A percentile compares a stretch with the other conserved stretches of the same genome.
Evolutionary conservation across 768 basidiomycete genomes (phyloP).

Genomic region (Rhizopogon vesiculosus): DNA sequence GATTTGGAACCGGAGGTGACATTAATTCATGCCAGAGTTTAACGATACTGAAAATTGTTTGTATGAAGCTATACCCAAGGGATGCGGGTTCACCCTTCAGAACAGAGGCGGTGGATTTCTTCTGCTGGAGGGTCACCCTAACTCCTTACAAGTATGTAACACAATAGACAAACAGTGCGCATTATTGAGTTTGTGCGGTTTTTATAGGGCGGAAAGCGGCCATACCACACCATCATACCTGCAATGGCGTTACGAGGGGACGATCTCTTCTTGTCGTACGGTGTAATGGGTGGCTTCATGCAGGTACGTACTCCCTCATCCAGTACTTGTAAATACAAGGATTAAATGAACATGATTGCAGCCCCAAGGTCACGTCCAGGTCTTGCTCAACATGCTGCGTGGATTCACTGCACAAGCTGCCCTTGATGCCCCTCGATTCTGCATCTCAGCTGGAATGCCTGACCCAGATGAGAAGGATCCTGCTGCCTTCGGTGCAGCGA

Average conservation of each 20-base stretch:
- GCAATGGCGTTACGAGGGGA: conserved; percentile 74
- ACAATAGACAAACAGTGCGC: not conserved
- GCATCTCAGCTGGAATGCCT: conserved; percentile 83
- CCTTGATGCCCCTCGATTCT: conserved; percentile 93
- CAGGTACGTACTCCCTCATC: conserved; percentile 40
- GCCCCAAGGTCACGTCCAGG: conserved; percentile 97
- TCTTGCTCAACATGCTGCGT: conserved; percentile 83
- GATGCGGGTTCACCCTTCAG: conserved; percentile 95
- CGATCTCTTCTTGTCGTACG: conserved; percentile 85
- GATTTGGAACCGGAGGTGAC: conserved; percentile 87
- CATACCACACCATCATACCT: conserved; percentile 94
- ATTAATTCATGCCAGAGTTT: not conserved
- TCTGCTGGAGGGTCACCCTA: conserved; percentile 78
- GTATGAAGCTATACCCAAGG: conserved; percentile 75
- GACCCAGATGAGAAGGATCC: conserved; percentile 42
- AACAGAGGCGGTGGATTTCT: conserved; percentile 88
- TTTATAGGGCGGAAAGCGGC: conserved; percentile 73
- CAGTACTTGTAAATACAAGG: not conserved
- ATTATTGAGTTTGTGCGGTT: not conserved
- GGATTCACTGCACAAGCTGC: conserved; percentile 87
- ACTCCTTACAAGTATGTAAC: conserved; percentile 60
- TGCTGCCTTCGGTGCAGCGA: conserved; percentile 53
- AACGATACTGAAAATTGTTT: not conserved
- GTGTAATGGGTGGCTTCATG: conserved; percentile 93
- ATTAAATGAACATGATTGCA: conserved; percentile 23